These are phyloP conservation scores for Scutellaria barbata DNA, from an alignment of 257 asterid genomes.

Conservation along the genomic window DNA sequence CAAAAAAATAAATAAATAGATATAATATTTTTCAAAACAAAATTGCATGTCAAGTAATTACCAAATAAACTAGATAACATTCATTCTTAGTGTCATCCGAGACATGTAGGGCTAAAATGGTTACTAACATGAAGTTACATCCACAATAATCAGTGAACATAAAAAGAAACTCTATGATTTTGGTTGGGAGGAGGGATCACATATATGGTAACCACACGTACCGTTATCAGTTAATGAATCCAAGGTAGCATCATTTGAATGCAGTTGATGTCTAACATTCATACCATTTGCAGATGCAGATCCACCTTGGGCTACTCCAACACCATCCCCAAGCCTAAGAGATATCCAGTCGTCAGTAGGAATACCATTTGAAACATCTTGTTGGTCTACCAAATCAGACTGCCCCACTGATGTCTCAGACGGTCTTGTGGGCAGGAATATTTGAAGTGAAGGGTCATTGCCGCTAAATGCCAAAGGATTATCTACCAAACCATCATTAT, in stretches of 20 bases:
- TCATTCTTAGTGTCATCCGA: no score
- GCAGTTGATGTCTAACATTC: slow-evolving; percentile 55
- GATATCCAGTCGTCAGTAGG: slow-evolving; percentile 87
- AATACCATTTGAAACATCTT: slow-evolving; percentile 70
- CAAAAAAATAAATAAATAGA: background rate
- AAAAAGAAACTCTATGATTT: background rate
- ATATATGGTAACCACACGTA: slow-evolving; percentile 33
- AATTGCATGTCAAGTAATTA: background rate
- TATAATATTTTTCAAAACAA: background rate
- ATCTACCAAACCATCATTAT: slow-evolving; percentile 68
- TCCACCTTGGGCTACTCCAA: slow-evolving; percentile 53
- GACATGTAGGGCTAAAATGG: no score
- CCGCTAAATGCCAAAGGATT: slow-evolving; percentile 76
- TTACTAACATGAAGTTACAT: no score
- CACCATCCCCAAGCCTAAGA: slow-evolving; percentile 89
- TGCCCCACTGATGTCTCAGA: slow-evolving; percentile 57
- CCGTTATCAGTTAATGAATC: slow-evolving; percentile 71
- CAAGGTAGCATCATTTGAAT: slow-evolving; percentile 53
- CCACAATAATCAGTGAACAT: no score
- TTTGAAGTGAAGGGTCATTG: slow-evolving; percentile 88
- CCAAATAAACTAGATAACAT: no score
- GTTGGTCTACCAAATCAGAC: slow-evolving; percentile 60
- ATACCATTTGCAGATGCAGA: slow-evolving; percentile 54
- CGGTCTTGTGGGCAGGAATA: slow-evolving; percentile 94
- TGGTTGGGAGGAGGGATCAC: background rate